phyloP scores from a whole-genome alignment of 2,329 filamentous ascomycete genomes.

The Penicillium sp. region DNA sequence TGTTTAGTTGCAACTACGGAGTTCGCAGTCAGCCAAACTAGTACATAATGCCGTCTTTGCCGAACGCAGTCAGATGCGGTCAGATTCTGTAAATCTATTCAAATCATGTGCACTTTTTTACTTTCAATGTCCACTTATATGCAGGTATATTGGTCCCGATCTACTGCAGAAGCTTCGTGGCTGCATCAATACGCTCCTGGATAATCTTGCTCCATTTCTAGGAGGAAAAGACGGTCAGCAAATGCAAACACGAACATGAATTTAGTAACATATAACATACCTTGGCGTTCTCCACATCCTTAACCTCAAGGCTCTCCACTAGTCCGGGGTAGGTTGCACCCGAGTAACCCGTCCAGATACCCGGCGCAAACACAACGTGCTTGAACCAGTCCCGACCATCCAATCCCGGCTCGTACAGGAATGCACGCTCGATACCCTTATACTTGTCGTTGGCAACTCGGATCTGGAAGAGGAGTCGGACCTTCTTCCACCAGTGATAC shows the following conservation, averaged over 20 bases:
- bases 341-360: slow-evolving; percentile 84
- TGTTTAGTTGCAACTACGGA: neutral
- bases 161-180: slow-evolving; percentile 29
- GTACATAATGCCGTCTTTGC: neutral
- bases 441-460: slow-evolving; percentile 71
- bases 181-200: slow-evolving; percentile 33
- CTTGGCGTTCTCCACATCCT: slow-evolving; percentile 45
- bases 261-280: slow-evolving; percentile 41
- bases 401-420: slow-evolving; percentile 69
- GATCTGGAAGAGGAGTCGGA: slow-evolving; percentile 61
- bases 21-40: neutral
- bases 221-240: slow-evolving; percentile 5
- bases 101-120: neutral
- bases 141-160: neutral
- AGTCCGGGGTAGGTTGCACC: slow-evolving; percentile 65
- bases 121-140: neutral
- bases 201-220: slow-evolving; percentile 43
- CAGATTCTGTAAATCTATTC: neutral
- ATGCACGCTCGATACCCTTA: slow-evolving; percentile 76
- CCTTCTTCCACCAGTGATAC: slow-evolving; percentile 70
- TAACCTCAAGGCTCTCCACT: slow-evolving; percentile 57
- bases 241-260: neutral
- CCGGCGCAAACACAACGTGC: slow-evolving; percentile 88
- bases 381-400: slow-evolving; percentile 86
- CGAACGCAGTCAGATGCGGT: neutral